Percentiles rank a stretch among this genome's conserved stretches.
Evolutionary conservation across 805 yeast species (phyloP).

Genomic region (Nakazawaea ishiwadae): DNA sequence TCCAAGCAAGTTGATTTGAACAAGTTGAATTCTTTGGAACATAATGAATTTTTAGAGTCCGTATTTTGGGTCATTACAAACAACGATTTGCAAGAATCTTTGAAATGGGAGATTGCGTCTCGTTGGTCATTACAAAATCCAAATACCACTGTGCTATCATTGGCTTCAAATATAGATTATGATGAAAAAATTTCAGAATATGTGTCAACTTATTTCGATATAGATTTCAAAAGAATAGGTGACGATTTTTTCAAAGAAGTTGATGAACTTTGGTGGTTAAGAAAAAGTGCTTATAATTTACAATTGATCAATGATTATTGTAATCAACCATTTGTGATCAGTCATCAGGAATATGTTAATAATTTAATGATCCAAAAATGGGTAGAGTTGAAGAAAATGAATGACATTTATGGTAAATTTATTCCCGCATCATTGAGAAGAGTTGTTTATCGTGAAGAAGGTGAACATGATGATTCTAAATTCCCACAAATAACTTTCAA

Average conservation of each 20-base stretch:
- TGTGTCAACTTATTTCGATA: slow-evolving; percentile 8
- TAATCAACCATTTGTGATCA: slow-evolving; percentile 10
- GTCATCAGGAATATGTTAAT: slow-evolving; percentile 4
- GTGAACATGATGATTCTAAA: background rate
- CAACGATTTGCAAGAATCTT: slow-evolving; percentile 10
- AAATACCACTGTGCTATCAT: slow-evolving; percentile 10
- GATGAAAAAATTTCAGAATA: slow-evolving; percentile 9
- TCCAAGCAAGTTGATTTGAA: slow-evolving; percentile 3
- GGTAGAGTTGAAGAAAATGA: slow-evolving; percentile 12
- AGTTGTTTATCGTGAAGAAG: background rate
- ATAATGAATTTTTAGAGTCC: slow-evolving; percentile 9
- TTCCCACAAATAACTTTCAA: slow-evolving; percentile 9
- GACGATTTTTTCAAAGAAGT: slow-evolving; percentile 4
- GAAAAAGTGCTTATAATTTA: slow-evolving; percentile 10
- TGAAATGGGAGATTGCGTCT: slow-evolving; percentile 10
- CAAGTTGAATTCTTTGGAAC: slow-evolving; percentile 7
- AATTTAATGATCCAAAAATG: slow-evolving; percentile 12
- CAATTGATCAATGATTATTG: slow-evolving; percentile 9
- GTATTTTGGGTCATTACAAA: slow-evolving; percentile 13
- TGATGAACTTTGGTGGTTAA: slow-evolving; percentile 15
- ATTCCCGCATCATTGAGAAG: slow-evolving; percentile 5
- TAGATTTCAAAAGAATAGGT: slow-evolving; percentile 9
- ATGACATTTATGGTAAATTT: slow-evolving; percentile 10
- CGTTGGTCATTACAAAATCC: slow-evolving; percentile 14
- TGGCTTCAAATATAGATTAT: background rate